phyloP scores from a whole-genome alignment of 75 land plant species.

The Adiantum capillusveneris region DNA sequence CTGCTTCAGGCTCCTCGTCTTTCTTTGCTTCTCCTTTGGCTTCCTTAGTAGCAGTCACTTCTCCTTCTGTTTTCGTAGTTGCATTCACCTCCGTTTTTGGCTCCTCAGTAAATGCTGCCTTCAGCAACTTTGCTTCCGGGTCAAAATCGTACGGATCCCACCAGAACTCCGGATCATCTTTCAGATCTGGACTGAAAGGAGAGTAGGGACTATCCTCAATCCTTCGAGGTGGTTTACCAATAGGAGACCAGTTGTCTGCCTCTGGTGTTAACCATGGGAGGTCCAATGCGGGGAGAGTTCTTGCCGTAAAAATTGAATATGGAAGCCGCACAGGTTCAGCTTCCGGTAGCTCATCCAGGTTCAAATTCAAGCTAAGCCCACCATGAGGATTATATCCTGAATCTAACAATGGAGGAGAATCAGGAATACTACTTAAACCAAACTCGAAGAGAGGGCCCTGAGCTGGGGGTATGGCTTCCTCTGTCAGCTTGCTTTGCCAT shows the following conservation, averaged over 20 bases:
- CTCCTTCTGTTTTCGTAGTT: no score
- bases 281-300: neutral
- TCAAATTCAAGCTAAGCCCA: no score
- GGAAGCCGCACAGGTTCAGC: neutral
- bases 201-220: constrained; percentile 6
- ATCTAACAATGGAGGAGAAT: no score
- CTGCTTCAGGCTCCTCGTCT: no score
- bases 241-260: neutral
- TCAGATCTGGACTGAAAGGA: constrained; percentile 1
- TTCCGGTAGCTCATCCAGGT: no score
- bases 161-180: constrained; percentile 1
- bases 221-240: neutral
- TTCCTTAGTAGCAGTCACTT: no score
- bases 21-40: no score
- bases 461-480: neutral
- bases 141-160: constrained; percentile 4
- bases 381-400: no score
- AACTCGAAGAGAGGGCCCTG: neutral
- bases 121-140: neutral
- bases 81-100: no score
- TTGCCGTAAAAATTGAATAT: neutral
- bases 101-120: neutral
- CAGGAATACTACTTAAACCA: neutral
- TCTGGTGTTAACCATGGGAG: constrained; percentile 3
- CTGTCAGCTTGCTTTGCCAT: neutral